A percentile compares a stretch with the other conserved stretches of the same genome.
phyloP scores from a whole-genome alignment of 129 eudicot species.

The sunflower (Helianthus annuus) region HanXRQr2.0-SUNRISE NC_035435.2:141602716-141603215 shows the following conservation, averaged over 20 bases:
- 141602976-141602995: constrained; percentile 46
- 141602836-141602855: constrained; percentile 57
- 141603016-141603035: constrained; percentile 19
- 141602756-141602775: constrained; percentile 59
- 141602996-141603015: constrained; percentile 15
- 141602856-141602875: constrained; percentile 75
- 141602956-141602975: constrained; percentile 53
- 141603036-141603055: constrained; percentile 18
- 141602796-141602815: constrained; percentile 68
- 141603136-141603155: constrained; percentile 3
- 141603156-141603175: constrained; percentile 9
- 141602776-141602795: constrained; percentile 81
- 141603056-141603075: constrained; percentile 17
- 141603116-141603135: constrained; percentile 28
- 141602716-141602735: constrained; percentile 73
- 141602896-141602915: constrained; percentile 67
- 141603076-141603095: constrained; percentile 26
- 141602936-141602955: constrained; percentile 71
- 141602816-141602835: constrained; percentile 41
- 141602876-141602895: constrained; percentile 55
- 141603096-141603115: constrained; percentile 15
- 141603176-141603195: constrained; percentile 13
- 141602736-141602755: constrained; percentile 51
- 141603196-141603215: constrained; percentile 23
- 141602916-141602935: constrained; percentile 63